Evolutionary conservation across 495 filamentous ascomycete species (phyloP), one percentile per base, ranked within the genome.

Genomic region (Trichocladium uniseriatum): DNA sequence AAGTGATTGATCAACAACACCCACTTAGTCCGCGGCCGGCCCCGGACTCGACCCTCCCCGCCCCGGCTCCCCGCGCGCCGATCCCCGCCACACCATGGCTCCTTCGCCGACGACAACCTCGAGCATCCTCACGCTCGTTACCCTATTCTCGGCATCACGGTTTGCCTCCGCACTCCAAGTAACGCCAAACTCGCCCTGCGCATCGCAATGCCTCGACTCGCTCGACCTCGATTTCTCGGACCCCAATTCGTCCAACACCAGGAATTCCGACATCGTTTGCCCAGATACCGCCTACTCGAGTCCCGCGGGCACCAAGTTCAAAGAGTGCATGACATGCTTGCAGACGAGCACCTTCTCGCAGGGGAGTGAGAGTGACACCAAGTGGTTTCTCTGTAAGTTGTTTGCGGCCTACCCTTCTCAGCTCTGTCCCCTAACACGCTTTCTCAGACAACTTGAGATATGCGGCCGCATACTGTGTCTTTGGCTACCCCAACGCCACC

Each of bases 371-470:
- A 76, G 49, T 35, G 75, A 79, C 53, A 69, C 70, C 42, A 61
- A 60, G 45, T 76, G 71, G 74, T 77, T 76, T 50, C 55, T 77
- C 11, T 77, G 73, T 77, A 61, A 64, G 74, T n/a, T 61, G 1
- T 5, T 37, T 34, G 8, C 0, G 8, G 34, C 18, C 19, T 8
- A 29, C 15, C 29, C 8, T 32, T 2, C 14, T 10, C 31, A 10
- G 36, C 36, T 29, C 32, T 36, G 10, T 21, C 35, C 9, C 11
- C 19, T 31, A 6, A 31, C 56, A 68, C 54, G 32, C 29, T 6
- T 22, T 4, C 5, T 7, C 9, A 75, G 72, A 73, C 43, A 75
- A 75, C 54, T 49, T 72, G 21, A 57, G 72, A 59, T 74, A 73
- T 48, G 55, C 63, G 9, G 58, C 70, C 21, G 54, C 68, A 18